These are phyloP conservation scores for Hordeum vulgare DNA, from an alignment of 176 grass and related monocot species.

Conservation along the genomic window DNA sequence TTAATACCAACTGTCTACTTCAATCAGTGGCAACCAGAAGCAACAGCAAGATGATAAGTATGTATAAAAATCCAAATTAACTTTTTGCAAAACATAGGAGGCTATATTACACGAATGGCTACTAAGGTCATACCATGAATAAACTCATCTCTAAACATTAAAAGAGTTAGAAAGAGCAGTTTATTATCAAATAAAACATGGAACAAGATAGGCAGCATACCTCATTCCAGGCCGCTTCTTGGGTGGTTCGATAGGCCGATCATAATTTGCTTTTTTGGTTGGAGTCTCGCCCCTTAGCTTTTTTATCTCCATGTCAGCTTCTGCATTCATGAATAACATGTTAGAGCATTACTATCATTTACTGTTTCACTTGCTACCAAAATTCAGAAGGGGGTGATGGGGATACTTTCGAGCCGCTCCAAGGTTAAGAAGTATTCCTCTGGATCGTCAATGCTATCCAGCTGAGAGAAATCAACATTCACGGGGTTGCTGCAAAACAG, in stretches of 20 bases:
- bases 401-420: conserved; percentile 45
- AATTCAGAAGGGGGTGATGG: not conserved
- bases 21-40: conserved; percentile 17
- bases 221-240: conserved; percentile 30
- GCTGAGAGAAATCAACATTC: conserved; percentile 26
- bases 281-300: conserved; percentile 30
- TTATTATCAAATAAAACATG: conserved; percentile 6
- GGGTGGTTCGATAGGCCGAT: not conserved
- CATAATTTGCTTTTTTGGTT: conserved; percentile 2
- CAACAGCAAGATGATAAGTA: conserved; percentile 15
- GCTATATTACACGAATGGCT: not conserved
- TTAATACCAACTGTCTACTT: not conserved
- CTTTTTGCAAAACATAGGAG: not conserved
- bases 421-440: conserved; percentile 22
- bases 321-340: conserved; percentile 30
- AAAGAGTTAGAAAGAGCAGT: conserved; percentile 1
- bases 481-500: conserved; percentile 38
- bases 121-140: not conserved
- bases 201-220: conserved; percentile 28
- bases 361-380: not conserved
- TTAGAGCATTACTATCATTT: conserved; percentile 1
- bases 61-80: not conserved
- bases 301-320: conserved; percentile 43
- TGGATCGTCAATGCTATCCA: conserved; percentile 34
- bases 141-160: not conserved